Evolutionary conservation across 2,329 filamentous ascomycete genomes (phyloP), one percentile per base, ranked within the genome.

Genomic region (Septoria linicola): DNA sequence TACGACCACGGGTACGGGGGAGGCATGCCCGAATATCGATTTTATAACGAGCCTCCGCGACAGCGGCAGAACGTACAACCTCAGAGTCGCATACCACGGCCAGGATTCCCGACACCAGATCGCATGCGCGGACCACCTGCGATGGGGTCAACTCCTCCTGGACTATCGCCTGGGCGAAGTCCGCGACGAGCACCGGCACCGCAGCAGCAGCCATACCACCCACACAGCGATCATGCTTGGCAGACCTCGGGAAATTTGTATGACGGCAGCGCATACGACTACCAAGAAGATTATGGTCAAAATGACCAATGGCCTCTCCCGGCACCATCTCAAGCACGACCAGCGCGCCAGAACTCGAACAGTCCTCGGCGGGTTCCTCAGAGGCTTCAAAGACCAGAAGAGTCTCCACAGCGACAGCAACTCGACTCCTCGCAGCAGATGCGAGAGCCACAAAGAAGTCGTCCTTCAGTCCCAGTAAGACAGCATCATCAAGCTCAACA

Each of bases 281-380:
- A 56, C 20, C 37, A 52, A 32, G 58, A 59, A 17, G 51, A 51
- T 25, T 58, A 58, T 23, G 53, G 37, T 4, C 58, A 56, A 30
- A 35, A 42, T 31, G 59, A 63, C 35, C 54, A 63, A 45, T 66
- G 63, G 64, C 64, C 63, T 8, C 51, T 65, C 20, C 56, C 61
- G 7, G 45, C 23, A 2, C 49, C 43, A 8, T 44, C 54, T 23
- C 36, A 39, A 8, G 32, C 49, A 19, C 48, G 44, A 21, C 39
- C 58, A 14, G 32, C 43, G 17, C 37, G 23, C n/a, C 44, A 44
- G 13, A n/a, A 21, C 25, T 47, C 32, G 17, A 44, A 21, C 16
- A 50, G 55, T 23, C 56, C 60, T 14, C 35, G 41, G n/a, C 54
- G 60, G 36, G 45, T 53, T 32, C 61, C 62, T 16, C 63, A 52